Percentiles rank a stretch among this genome's conserved stretches.
phyloP scores from a whole-genome alignment of 371 early-diverging fungal species.

The Apophysomyces trapeziformis region DNA sequence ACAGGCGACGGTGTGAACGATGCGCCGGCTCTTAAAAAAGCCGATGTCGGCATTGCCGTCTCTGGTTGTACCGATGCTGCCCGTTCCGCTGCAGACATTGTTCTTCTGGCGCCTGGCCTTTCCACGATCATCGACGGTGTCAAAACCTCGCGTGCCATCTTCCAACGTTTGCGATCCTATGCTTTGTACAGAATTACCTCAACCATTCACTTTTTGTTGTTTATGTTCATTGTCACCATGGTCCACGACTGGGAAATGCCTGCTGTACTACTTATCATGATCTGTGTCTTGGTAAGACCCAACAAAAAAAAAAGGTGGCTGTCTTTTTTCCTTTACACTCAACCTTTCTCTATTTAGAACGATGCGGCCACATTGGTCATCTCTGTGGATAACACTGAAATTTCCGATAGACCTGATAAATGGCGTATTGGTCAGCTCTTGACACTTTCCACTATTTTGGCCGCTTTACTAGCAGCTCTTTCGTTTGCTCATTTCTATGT shows the following conservation, averaged over 20 bases:
- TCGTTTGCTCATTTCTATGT: constrained; percentile 87
- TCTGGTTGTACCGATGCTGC: constrained; percentile 94
- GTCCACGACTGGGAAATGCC: constrained; percentile 84
- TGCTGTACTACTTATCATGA: constrained; percentile 81
- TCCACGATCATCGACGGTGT: constrained; percentile 90
- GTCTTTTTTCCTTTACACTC: constrained; percentile 12
- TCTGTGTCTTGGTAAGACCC: constrained; percentile 69
- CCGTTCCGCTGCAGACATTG: constrained; percentile 95
- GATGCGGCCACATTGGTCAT: constrained; percentile 93
- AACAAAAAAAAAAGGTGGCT: neutral
- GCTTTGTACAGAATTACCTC: constrained; percentile 93
- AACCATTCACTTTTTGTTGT: constrained; percentile 90
- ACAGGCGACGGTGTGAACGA: constrained; percentile 90
- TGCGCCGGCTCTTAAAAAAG: constrained; percentile 90
- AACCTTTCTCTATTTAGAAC: constrained; percentile 48
- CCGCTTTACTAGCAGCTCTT: constrained; percentile 70
- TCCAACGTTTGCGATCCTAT: constrained; percentile 93
- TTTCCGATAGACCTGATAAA: constrained; percentile 87
- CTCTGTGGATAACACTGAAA: constrained; percentile 88
- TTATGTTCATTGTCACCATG: constrained; percentile 89
- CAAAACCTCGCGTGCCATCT: constrained; percentile 84
- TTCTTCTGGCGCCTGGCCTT: constrained; percentile 85
- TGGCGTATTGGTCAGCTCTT: constrained; percentile 92
- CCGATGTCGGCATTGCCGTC: constrained; percentile 89
- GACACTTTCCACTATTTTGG: constrained; percentile 77